phyloP scores from a whole-genome alignment of 108 stramenopile species.

The Skeletonema menzelii region DNA sequence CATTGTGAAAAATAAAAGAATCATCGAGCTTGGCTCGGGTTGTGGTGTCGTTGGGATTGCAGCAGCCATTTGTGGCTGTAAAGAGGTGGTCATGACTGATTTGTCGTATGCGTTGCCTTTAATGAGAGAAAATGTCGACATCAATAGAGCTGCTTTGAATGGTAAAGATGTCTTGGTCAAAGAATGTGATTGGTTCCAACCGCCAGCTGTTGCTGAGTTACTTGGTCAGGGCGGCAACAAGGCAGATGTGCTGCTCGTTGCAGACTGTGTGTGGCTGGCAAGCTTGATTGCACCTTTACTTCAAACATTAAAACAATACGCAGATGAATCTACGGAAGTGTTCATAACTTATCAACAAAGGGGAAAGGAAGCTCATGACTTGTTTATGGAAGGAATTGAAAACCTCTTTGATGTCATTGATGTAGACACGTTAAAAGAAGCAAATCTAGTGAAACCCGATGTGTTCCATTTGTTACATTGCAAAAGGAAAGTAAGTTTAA shows the following conservation, averaged over 20 bases:
- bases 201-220: conserved; percentile 32
- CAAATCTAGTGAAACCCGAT: conserved; percentile 37
- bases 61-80: conserved; percentile 47
- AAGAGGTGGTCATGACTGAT: conserved; percentile 66
- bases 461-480: conserved; percentile 46
- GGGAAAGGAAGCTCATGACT: conserved; percentile 41
- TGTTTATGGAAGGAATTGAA: conserved; percentile 42
- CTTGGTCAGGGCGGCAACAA: neutral
- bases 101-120: conserved; percentile 58
- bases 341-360: conserved; percentile 64
- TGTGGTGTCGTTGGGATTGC: conserved; percentile 71
- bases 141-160: conserved; percentile 22
- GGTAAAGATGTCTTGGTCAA: conserved; percentile 13
- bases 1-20: conserved; percentile 34
- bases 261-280: conserved; percentile 75
- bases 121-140: conserved; percentile 49
- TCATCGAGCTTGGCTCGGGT: conserved; percentile 73
- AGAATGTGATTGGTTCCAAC: conserved; percentile 60
- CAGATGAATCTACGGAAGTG: conserved; percentile 27
- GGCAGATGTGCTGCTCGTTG: conserved; percentile 60
- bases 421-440: conserved; percentile 32
- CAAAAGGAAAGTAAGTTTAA: neutral
- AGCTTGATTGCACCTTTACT: conserved; percentile 62
- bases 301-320: conserved; percentile 38
- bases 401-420: conserved; percentile 36